These are phyloP conservation scores for Chaetomium olivaceum DNA, from an alignment of 2,329 filamentous ascomycete species.

Conservation along the genomic window DNA sequence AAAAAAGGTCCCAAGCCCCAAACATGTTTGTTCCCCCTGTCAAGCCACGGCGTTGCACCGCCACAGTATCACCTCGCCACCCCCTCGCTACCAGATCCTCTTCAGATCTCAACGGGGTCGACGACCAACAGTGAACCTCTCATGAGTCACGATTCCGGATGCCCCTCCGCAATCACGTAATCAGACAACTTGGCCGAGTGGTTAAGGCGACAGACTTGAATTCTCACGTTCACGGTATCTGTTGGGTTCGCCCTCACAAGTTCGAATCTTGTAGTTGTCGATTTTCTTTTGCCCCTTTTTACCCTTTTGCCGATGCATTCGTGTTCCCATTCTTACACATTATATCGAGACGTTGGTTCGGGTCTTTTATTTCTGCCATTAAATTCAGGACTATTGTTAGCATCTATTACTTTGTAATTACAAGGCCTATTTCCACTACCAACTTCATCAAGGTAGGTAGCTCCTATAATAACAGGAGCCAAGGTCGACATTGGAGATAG, in stretches of 20 bases:
- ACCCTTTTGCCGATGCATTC: not conserved
- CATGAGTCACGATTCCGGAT: slow-evolving; percentile 2
- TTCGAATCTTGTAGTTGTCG: slow-evolving; percentile 31
- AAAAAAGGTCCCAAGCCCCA: not conserved
- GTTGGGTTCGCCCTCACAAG: slow-evolving; percentile 32
- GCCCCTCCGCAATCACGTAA: slow-evolving; percentile 11
- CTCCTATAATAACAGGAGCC: too few relatives aligned
- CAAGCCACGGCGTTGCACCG: slow-evolving; percentile 3
- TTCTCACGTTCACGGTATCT: slow-evolving; percentile 25
- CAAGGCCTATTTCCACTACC: not conserved
- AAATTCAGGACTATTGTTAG: not conserved
- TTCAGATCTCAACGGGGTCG: not conserved
- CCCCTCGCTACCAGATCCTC: not conserved
- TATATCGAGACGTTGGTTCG: not conserved
- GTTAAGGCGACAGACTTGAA: slow-evolving; percentile 31
- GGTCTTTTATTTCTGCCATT: not conserved
- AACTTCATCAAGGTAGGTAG: too few relatives aligned
- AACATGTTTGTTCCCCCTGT: not conserved
- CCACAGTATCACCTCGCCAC: not conserved
- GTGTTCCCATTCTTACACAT: not conserved
- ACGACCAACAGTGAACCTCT: not conserved
- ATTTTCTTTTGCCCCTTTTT: slow-evolving; percentile 15
- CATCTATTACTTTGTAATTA: not conserved
- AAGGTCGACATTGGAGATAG: too few relatives aligned
- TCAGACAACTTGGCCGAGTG: slow-evolving; percentile 29